A percentile compares a stretch with the other conserved stretches of the same genome.
These are phyloP conservation scores for Solanum habrochaites DNA, from an alignment of 257 asterid species.

Conservation along the genomic window DNA sequence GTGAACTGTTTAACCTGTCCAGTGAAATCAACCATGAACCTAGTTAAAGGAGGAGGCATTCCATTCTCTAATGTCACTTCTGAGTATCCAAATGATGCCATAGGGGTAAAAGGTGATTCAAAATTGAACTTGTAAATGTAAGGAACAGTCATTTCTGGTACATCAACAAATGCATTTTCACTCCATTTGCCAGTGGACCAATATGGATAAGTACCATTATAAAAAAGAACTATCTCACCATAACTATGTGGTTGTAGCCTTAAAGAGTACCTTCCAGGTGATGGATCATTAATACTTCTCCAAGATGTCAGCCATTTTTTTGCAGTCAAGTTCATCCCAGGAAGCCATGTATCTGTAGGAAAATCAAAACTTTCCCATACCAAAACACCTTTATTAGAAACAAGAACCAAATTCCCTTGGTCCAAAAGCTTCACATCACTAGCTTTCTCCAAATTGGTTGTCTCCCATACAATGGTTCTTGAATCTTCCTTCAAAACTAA, in stretches of 20 bases:
- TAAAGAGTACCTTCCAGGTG: constrained; percentile 62
- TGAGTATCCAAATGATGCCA: constrained; percentile 59
- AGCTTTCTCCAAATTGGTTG: constrained; percentile 33
- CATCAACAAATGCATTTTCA: constrained; percentile 50
- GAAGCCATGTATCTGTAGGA: constrained; percentile 77
- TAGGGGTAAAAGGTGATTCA: constrained; percentile 40
- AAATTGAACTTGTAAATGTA: constrained; percentile 56
- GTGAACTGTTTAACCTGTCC: constrained; percentile 67
- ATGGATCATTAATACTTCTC: constrained; percentile 55
- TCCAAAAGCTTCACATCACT: constrained; percentile 36
- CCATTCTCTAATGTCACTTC: constrained; percentile 51
- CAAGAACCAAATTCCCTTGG: constrained; percentile 49
- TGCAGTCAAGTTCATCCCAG: constrained; percentile 61
- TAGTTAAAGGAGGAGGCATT: constrained; percentile 46
- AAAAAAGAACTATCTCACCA: constrained; percentile 62
- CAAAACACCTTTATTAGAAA: constrained; percentile 16
- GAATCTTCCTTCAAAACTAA: constrained; percentile 35
- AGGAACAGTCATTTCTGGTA: constrained; percentile 69
- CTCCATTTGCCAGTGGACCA: constrained; percentile 78
- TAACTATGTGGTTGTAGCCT: constrained; percentile 38
- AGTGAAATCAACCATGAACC: constrained; percentile 45
- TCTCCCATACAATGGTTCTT: constrained; percentile 32
- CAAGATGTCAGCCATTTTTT: constrained; percentile 36
- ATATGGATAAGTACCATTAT: constrained; percentile 24
- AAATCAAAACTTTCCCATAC: constrained; percentile 80